A percentile compares a stretch with the other conserved stretches of the same genome.
Evolutionary conservation across 2,329 filamentous ascomycete species (phyloP).

Genomic region (Drechslerella coelobrocha): DNA sequence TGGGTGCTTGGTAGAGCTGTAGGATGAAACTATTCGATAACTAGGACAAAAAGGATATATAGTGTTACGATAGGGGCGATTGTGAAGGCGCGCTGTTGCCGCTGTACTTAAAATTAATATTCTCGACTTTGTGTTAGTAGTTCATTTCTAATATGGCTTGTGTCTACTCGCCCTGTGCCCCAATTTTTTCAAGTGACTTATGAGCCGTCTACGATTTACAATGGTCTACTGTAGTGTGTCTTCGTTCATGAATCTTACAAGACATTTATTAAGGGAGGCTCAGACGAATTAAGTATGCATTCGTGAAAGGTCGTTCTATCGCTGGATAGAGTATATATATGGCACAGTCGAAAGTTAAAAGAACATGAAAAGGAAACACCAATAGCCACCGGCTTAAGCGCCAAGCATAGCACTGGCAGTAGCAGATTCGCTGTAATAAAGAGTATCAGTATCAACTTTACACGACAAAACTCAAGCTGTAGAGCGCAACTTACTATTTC

Average conservation of each 20-base stretch:
- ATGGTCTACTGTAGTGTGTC: not conserved
- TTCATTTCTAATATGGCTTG: not conserved
- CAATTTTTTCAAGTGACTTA: too few relatives aligned
- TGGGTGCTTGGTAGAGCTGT: slow-evolving; percentile 76
- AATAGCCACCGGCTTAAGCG: slow-evolving; percentile 33
- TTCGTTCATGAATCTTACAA: too few relatives aligned
- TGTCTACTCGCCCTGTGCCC: not conserved
- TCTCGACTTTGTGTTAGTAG: slow-evolving; percentile 30
- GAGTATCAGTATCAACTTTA: slow-evolving; percentile 8
- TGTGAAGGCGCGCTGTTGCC: not conserved
- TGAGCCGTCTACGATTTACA: not conserved
- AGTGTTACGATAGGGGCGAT: slow-evolving; percentile 14
- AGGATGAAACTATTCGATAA: not conserved
- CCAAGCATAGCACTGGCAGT: slow-evolving; percentile 46
- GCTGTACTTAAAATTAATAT: slow-evolving; percentile 8
- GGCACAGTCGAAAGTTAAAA: slow-evolving; percentile 36
- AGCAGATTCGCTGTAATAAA: slow-evolving; percentile 38
- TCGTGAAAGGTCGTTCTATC: slow-evolving; percentile 41
- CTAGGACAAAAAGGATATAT: not conserved
- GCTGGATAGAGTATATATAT: slow-evolving; percentile 37
- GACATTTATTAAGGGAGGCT: too few relatives aligned
- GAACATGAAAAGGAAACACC: slow-evolving; percentile 1
- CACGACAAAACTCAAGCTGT: not conserved
- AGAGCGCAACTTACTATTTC: slow-evolving; percentile 52
- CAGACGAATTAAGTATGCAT: slow-evolving; percentile 36